Evolutionary conservation across 345 rosid genomes (phyloP).

Genomic region (Hibiscus syriacus): DNA sequence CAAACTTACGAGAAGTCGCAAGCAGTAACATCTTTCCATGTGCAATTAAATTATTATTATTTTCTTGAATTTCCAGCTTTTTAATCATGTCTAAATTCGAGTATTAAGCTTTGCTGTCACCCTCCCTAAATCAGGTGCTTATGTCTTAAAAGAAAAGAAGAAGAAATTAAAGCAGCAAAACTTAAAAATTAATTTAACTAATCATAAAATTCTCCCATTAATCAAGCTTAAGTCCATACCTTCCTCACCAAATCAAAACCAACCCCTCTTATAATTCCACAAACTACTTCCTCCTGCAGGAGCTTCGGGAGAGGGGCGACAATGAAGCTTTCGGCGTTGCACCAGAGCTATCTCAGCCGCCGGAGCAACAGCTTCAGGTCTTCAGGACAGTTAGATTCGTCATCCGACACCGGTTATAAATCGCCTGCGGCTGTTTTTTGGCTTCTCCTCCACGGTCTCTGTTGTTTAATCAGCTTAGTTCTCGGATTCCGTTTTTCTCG

Average conservation of each 20-base stretch:
- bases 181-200: neutral
- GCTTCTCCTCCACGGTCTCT: slow-evolving; percentile 67
- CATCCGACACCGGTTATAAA: slow-evolving; percentile 49
- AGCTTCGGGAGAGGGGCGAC: neutral
- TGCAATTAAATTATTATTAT: neutral
- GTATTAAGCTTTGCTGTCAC: too few species aligned
- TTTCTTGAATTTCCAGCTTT: too few species aligned
- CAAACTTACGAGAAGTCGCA: too few species aligned
- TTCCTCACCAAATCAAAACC: neutral
- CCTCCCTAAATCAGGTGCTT: neutral
- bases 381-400: slow-evolving; percentile 50
- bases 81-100: too few species aligned
- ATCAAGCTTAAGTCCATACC: too few species aligned
- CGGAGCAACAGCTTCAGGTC: slow-evolving; percentile 61
- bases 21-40: too few species aligned
- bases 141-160: too few species aligned
- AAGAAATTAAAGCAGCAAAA: neutral
- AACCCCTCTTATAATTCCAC: neutral
- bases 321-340: slow-evolving; percentile 83
- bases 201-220: neutral
- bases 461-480: slow-evolving; percentile 79
- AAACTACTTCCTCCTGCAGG: neutral
- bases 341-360: slow-evolving; percentile 76
- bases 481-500: slow-evolving; percentile 95
- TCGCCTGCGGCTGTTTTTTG: slow-evolving; percentile 67